Evolutionary conservation across 768 basidiomycete species (phyloP), one percentile per base, ranked within the genome.

Genomic region (Mycena galericulata): DNA sequence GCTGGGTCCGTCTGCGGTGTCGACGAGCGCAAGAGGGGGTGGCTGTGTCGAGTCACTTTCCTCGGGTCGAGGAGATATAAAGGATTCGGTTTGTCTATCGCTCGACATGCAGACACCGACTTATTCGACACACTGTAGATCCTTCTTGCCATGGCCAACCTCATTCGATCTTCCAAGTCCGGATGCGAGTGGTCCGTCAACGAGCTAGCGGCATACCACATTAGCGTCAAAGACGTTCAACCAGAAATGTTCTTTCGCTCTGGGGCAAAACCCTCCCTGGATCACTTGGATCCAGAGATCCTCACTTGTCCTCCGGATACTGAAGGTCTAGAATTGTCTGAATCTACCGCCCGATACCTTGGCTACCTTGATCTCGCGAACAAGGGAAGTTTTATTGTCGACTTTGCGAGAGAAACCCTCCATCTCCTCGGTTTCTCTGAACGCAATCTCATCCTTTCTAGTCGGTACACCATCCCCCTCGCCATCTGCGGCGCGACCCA

Each of bases 191-290:
- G 76, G 75, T 62, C 49, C 15, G 24, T 57, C 5, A 58, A 57
- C 54, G 75, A 79, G 47, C 69, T 76, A 36, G 12, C 68, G 32
- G 76, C 76, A 15, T 79, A 74, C 62, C 69, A 79, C 70, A 78
- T 79, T 59, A 53, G 62, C 63, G 65, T 79, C 53, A 27, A 51
- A 34, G 47, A 50, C 17, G 46, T 66, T 49, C 53, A 65, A 22
- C 71, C 72, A 14, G 53, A 66, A 2, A 36, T 56, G 17, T 77
- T 79, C 68, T 78, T 78, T 46, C 20, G 2, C 61, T 40, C 53
- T 3, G 53, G 9, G 1, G 46, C 73, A 71, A 73, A 77, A 68
- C 69, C 77, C 30, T 72, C 76, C 50, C 71, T 79, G 12, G 73
- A 71, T 49, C 58, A 76, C 30, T 67, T 79, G 61, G 74, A 75